Conservation (phyloP, 371 early-diverging fungal genomes). For the Mucor saturninus region DNA sequence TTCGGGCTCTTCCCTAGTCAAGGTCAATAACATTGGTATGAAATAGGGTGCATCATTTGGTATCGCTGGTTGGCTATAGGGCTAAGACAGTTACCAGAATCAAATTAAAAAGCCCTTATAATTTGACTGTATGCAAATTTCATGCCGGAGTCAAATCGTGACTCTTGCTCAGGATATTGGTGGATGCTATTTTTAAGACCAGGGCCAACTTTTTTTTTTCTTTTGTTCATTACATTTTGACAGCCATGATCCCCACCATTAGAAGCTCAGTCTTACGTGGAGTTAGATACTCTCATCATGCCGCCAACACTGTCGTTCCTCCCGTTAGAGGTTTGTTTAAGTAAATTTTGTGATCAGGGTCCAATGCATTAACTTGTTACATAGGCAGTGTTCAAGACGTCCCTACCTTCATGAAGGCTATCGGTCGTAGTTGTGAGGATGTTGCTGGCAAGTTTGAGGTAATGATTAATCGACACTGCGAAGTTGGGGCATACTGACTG, state of each 20-base stretch:
- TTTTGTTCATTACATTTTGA: not conserved
- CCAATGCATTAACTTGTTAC: not conserved
- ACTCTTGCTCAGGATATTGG: not conserved
- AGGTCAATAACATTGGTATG: too few species aligned
- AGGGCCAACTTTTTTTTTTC: slow-evolving; percentile 13
- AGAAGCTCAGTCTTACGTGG: slow-evolving; percentile 13
- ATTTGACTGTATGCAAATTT: too few species aligned
- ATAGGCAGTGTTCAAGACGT: slow-evolving; percentile 56
- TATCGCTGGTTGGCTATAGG: too few species aligned
- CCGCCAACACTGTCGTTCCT: slow-evolving; percentile 22
- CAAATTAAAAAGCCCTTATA: too few species aligned
- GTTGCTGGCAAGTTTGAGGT: slow-evolving; percentile 61
- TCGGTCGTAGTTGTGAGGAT: slow-evolving; percentile 68
- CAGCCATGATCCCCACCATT: slow-evolving; percentile 9
- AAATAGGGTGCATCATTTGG: too few species aligned
- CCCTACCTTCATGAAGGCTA: slow-evolving; percentile 54
- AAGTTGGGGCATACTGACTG: not conserved
- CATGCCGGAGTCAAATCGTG: not conserved
- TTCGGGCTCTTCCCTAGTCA: too few species aligned
- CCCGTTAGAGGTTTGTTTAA: slow-evolving; percentile 29
- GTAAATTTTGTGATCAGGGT: not conserved
- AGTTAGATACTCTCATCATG: slow-evolving; percentile 30
- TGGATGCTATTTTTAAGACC: not conserved
- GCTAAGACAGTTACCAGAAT: too few species aligned
- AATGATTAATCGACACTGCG: not conserved